Evolutionary conservation across 73 alveolate genomes (phyloP), one percentile per base, ranked within the genome.

Genomic region (Uronychia binucleata): DNA sequence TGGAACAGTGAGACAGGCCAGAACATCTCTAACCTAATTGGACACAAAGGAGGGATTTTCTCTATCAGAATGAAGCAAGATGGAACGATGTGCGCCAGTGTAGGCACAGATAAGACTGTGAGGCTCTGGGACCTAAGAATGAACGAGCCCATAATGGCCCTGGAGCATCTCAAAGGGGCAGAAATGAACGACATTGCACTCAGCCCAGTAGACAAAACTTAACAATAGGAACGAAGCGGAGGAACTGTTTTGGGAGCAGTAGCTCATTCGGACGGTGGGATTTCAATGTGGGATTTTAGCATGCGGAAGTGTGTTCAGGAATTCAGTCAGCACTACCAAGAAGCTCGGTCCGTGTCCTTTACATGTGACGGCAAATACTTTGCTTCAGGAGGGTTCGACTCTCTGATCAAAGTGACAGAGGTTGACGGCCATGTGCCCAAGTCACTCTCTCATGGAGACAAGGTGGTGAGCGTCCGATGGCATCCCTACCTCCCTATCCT

Each of bases 1-100:
- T 98, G 99, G 99, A 97, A 98, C 91, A 93, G 97, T 74, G 99
- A 97, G 83, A 98, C 96, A 77, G 98, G 98, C 79, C 78, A 86
- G 75, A 84, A 92, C 77, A 84, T 92, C 33, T 93, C 97, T 34
- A 96, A 92, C 59, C 77, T 95, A 74, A 93, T 92, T 30, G 99
- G 98, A 0, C 99, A 98, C 86, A 78, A 84, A 31, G 95, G 95
- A 46, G 97, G 98, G 74, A 94, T 98, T 28, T 93, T 95, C 89
- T 92, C 98, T n/a, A 85, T 97, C 77, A 95, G 92, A 80, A 92
- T 96, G 85, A 86, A 93, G 28, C 94, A 95, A 30, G 99, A 98
- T 92, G 99, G 99, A 34, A 85, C 94, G 26, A 87, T 86, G 80
- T 94, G 95, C 57, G 96, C 96, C 27, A 86, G 97, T 79, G 98